These are phyloP conservation scores for Coniferiporia sulphurascens DNA, from an alignment of 1,284 basidiomycete genomes.

Conservation along the genomic window DNA sequence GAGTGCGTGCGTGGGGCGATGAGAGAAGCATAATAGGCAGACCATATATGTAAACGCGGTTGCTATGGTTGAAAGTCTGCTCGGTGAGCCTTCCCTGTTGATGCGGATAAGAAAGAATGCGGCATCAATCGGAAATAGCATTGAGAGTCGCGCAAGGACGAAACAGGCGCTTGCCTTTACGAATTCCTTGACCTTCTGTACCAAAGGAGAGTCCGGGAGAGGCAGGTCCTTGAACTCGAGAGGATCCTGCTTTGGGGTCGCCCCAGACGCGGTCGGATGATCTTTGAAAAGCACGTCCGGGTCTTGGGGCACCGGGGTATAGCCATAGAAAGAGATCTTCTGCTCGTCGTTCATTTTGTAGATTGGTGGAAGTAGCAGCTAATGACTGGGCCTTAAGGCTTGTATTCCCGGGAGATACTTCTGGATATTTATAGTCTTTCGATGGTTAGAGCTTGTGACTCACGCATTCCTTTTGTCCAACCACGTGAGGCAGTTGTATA, in stretches of 20 bases:
- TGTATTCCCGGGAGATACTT: too few species aligned
- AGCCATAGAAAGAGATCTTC: slow-evolving; percentile 39
- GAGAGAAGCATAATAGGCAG: slow-evolving; percentile 4
- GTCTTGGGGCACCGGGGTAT: slow-evolving; percentile 45
- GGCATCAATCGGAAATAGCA: not conserved
- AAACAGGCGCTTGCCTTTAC: slow-evolving; percentile 30
- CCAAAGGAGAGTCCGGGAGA: slow-evolving; percentile 40
- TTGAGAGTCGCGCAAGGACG: not conserved
- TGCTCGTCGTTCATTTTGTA: not conserved
- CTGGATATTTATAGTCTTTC: too few species aligned
- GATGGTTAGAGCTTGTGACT: too few species aligned
- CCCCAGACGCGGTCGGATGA: slow-evolving; percentile 42
- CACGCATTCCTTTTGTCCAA: not conserved
- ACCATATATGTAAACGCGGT: slow-evolving; percentile 50
- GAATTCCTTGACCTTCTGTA: slow-evolving; percentile 38
- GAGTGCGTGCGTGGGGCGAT: not conserved
- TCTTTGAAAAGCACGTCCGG: slow-evolving; percentile 45
- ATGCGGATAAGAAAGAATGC: not conserved
- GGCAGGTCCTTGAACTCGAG: slow-evolving; percentile 40
- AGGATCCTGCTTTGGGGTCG: slow-evolving; percentile 41
- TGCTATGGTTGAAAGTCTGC: slow-evolving; percentile 47
- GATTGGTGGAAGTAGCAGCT: not conserved
- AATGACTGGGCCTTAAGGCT: not conserved
- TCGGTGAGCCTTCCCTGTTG: slow-evolving; percentile 43
- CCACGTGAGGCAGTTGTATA: not conserved